These are phyloP conservation scores for Deinandra increscens DNA, from an alignment of 129 eudicot genomes.

Conservation along the genomic window DNA sequence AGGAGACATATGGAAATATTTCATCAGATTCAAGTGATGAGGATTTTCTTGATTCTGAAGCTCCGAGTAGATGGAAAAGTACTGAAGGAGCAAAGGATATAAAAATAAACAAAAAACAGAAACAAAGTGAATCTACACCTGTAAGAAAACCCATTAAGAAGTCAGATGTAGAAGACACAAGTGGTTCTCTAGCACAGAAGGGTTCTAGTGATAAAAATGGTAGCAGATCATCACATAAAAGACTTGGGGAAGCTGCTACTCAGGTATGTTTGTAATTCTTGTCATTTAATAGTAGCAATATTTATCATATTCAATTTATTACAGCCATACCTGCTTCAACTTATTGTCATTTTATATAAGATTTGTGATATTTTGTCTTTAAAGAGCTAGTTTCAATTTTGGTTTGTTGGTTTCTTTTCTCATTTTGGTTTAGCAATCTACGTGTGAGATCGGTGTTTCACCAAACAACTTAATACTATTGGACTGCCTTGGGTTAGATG, in stretches of 20 bases:
- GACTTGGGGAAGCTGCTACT: conserved; percentile 65
- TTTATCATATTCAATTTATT: too few relatives aligned
- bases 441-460: too few relatives aligned
- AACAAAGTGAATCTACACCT: conserved; percentile 27
- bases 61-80: conserved; percentile 38
- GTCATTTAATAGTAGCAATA: not conserved
- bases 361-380: not conserved
- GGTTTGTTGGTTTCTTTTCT: too few relatives aligned
- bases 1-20: conserved; percentile 73
- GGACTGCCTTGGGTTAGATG: too few relatives aligned
- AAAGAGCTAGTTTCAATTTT: too few relatives aligned
- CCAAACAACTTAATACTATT: too few relatives aligned
- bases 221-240: conserved; percentile 28
- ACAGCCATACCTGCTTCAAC: conserved; percentile 2
- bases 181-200: conserved; percentile 27
- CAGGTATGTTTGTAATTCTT: conserved; percentile 50
- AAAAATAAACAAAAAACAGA: conserved; percentile 24
- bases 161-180: conserved; percentile 35
- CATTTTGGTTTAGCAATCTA: too few relatives aligned
- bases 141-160: conserved; percentile 22
- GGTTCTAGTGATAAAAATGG: conserved; percentile 40
- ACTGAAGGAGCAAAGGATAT: conserved; percentile 14
- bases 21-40: conserved; percentile 92
- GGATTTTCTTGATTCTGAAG: conserved; percentile 51
- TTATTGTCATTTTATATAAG: not conserved